Conservation (phyloP, 306 rosid species). For the Medicago truncatula region MtrunA17r5.0-ANR NC_053049.1:27042501-27043000, state of each 20-base stretch:
- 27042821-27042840: background rate
- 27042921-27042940: slow-evolving; percentile 53
- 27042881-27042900: slow-evolving; percentile 50
- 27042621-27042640: no score
- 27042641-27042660: no score
- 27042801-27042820: background rate
- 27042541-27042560: no score
- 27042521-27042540: no score
- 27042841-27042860: slow-evolving; percentile 33
- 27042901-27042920: slow-evolving; percentile 46
- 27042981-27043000: slow-evolving; percentile 30
- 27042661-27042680: background rate
- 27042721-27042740: slow-evolving; percentile 18
- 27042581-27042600: no score
- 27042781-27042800: slow-evolving; percentile 31
- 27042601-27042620: no score
- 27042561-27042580: no score
- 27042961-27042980: slow-evolving; percentile 38
- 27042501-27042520: no score
- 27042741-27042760: slow-evolving; percentile 2
- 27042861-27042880: slow-evolving; percentile 47
- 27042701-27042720: background rate
- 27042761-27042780: slow-evolving; percentile 35
- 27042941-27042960: slow-evolving; percentile 48
- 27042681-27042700: background rate